Conservation (phyloP, 768 basidiomycete genomes). For the Tephrocybe sp. region DNA sequence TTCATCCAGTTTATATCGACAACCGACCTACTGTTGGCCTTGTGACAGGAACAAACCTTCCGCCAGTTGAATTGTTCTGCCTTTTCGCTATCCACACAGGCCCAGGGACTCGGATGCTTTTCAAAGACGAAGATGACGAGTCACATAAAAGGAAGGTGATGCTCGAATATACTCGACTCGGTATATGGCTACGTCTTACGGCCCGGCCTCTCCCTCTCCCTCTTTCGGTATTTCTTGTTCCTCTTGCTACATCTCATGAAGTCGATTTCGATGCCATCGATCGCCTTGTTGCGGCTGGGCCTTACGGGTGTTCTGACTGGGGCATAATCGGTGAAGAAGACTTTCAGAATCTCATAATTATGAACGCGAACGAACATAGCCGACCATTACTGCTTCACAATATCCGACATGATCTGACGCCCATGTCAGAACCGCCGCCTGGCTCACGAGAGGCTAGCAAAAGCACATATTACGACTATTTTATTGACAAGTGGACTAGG, state of each 20-base stretch:
- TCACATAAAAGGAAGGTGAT: conserved; percentile 47
- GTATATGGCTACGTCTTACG: conserved; percentile 63
- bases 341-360: conserved; percentile 49
- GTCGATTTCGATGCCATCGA: conserved; percentile 62
- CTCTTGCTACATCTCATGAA: conserved; percentile 44
- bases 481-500: conserved; percentile 50
- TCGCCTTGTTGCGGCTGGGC: conserved; percentile 39
- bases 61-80: conserved; percentile 40
- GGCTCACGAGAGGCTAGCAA: conserved; percentile 47
- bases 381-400: conserved; percentile 52
- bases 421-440: conserved; percentile 51
- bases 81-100: conserved; percentile 32
- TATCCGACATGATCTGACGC: conserved; percentile 65
- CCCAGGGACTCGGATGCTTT: conserved; percentile 28
- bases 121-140: conserved; percentile 44
- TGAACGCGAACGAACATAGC: conserved; percentile 54
- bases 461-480: conserved; percentile 60
- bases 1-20: conserved; percentile 58
- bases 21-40: conserved; percentile 54
- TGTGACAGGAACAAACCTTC: conserved; percentile 61
- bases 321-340: conserved; percentile 43
- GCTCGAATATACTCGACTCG: conserved; percentile 61
- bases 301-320: conserved; percentile 57
- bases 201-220: conserved; percentile 48
- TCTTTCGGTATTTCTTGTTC: conserved; percentile 65